Evolutionary conservation across 805 yeast genomes (phyloP), one percentile per base, ranked within the genome.

Genomic region (Hanseniaspora jakobsenii): DNA sequence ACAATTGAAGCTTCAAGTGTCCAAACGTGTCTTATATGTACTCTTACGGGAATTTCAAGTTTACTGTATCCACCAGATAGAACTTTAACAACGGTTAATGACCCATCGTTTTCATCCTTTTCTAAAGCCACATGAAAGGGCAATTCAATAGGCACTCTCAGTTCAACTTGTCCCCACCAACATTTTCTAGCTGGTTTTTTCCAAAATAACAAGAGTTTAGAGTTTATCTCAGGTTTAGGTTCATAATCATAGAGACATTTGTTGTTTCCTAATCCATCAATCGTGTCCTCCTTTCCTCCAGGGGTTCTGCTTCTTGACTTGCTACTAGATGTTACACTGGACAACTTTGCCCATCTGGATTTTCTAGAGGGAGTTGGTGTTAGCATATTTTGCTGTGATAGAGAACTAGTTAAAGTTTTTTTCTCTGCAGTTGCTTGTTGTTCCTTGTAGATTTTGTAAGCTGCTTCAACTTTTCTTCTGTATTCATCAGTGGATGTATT

Each of bases 171-270:
- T 6, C 83, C 71, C 98, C 98, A 91, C 98, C 98, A 91, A 65
- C 98, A 91, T 59, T 91, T 91, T 57, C 97, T 73, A 2, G 98
- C 98, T 1, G 98, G 98, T 58, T 91, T 91, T 50, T 94, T 73
- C 97, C 98, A 91, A 58, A 91, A 91, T 42, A 91, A 65, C 29
- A 91, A 67, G 41, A 91, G 69, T 60, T 91, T 91, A 52, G 61
- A 57, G 68, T 75, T 51, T 55, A 65, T 52, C 35, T 60, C 58
- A 19, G 63, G 62, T 30, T 54, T 57, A n/a, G 60, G 58, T 19
- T 57, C 61, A 38, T 57, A 51, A 24, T 60, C 64, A 44, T 59
- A 60, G 12, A 46, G 14, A 57, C 52, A 36, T 51, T 52, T 22
- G 49, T 63, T 57, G 47, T 61, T 54, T 52, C 52, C 50, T 2